These are phyloP conservation scores for Emydomyces testavorans DNA, from an alignment of 2,329 filamentous ascomycete species.

Conservation along the genomic window DNA sequence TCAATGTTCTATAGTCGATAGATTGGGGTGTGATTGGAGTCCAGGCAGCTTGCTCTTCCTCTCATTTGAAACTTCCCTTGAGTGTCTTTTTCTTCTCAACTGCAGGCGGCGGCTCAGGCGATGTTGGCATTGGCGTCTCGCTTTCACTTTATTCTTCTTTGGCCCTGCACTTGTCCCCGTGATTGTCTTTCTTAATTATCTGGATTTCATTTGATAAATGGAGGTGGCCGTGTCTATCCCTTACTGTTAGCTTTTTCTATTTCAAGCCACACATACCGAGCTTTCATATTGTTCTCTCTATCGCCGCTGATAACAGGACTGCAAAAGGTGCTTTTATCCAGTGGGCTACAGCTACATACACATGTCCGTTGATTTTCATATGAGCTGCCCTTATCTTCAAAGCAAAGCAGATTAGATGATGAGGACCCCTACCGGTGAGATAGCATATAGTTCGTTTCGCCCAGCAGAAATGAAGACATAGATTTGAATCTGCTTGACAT, in stretches of 20 bases:
- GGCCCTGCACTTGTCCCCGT: no score
- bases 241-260: no score
- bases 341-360: constrained; percentile 1
- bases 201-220: no score
- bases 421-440: not conserved
- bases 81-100: no score
- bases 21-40: constrained; percentile 13
- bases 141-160: no score
- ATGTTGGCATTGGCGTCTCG: not conserved
- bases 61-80: no score
- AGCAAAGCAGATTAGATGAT: no score
- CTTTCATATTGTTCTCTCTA: not conserved
- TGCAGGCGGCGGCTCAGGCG: not conserved
- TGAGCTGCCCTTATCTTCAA: no score
- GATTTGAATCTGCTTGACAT: not conserved
- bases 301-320: not conserved
- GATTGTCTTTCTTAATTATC: no score
- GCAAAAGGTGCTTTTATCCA: not conserved
- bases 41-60: constrained; percentile 1
- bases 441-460: not conserved
- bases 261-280: no score
- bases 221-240: no score
- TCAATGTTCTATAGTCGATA: constrained; percentile 34
- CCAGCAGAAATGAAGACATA: not conserved
- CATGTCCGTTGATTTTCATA: constrained; percentile 2